These are phyloP conservation scores for Coffea eugenioides DNA, from an alignment of 257 asterid species.

Conservation along the genomic window DNA sequence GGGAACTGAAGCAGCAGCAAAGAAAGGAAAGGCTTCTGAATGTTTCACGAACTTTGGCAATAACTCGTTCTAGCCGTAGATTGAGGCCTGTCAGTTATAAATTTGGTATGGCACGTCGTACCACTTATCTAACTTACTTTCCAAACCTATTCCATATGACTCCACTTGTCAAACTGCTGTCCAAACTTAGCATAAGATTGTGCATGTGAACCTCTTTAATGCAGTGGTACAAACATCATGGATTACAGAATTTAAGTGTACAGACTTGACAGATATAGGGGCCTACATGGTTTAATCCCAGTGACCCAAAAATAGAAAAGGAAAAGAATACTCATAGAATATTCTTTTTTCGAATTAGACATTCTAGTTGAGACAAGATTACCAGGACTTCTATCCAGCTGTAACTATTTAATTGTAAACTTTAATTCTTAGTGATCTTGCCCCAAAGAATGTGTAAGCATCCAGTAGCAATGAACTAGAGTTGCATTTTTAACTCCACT, in stretches of 20 bases:
- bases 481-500: not conserved
- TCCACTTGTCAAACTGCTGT: not conserved
- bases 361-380: not conserved
- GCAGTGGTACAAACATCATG: not conserved
- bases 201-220: not conserved
- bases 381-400: not conserved
- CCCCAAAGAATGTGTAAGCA: not conserved
- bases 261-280: not conserved
- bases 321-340: not conserved
- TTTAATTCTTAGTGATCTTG: not conserved
- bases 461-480: not conserved
- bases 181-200: not conserved
- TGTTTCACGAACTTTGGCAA: conserved; percentile 38
- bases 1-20: conserved; percentile 35
- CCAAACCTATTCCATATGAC: not conserved
- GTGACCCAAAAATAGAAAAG: not conserved
- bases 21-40: conserved; percentile 40
- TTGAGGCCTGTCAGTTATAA: conserved; percentile 56
- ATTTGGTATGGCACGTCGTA: conserved; percentile 46
- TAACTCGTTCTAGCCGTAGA: conserved; percentile 60
- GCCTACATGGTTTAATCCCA: not conserved
- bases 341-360: not conserved
- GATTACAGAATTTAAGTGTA: too few relatives aligned
- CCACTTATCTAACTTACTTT: not conserved
- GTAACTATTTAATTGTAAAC: not conserved